Evolutionary conservation across 2,329 filamentous ascomycete species (phyloP), one percentile per base, ranked within the genome.

Genomic region (Incumbomyces lentus): DNA sequence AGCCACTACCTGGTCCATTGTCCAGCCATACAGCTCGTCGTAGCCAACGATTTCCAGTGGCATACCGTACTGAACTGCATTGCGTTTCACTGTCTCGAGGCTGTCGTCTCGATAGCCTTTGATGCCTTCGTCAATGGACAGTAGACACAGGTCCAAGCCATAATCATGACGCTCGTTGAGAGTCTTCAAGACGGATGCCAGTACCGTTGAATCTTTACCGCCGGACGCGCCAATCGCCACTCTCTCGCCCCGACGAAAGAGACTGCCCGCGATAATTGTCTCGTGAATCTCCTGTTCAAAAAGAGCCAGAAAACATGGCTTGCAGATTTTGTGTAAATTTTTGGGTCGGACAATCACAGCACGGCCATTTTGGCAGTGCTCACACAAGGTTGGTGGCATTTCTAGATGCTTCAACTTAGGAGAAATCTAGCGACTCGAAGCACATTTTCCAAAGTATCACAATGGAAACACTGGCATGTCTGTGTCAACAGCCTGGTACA

Each of bases 1-100:
- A 59, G 89, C 85, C 3, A 98, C 93, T 8, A 98, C 92, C 61
- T 96, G 87, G 60, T 98, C 92, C 92, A 98, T 98, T 1, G 89
- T 95, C 92, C 92, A 98, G 7, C 90, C 92, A 63, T 98, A 98
- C 8, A 98, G 72, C 59, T 95, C 85, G 45, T 82, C 83, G 59
- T 98, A 98, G 41, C 90, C 88, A 41, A 98, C 79, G 47, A 98
- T 94, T 57, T 87, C 86, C 40, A 98, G 70, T 0, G 85, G 80
- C 83, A 98, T 93, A 1, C 83, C 80, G 66, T 96, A 95, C 64
- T 96, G 88, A 11, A 77, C 64, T 0, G 89, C 86, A 64, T 98
- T 96, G 49, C 90, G 75, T 73, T 95, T 95, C 38, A 98, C 92
- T 0, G 92, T 96, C 67, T 96, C 89, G 14, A 98, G 71, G 40